Evolutionary conservation across 23 red algal genomes (phyloP), one percentile per base, ranked within the genome.

Genomic region (Agarophyton chilense): DNA sequence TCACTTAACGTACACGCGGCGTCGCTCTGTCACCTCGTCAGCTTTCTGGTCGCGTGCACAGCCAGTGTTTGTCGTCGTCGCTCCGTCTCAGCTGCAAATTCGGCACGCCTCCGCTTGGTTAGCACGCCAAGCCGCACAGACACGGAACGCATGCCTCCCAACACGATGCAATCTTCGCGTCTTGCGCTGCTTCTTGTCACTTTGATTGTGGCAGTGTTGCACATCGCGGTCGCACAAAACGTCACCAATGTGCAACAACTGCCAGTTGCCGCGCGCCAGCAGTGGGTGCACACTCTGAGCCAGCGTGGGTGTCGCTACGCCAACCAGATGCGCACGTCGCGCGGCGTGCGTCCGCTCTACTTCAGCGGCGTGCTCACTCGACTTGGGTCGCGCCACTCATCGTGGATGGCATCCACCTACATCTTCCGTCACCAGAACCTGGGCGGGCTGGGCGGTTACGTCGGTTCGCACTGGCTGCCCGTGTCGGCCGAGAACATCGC

Each of bases 401-500:
- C 57, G 36, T 83, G 79, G 79, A 83, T 83, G 79, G 79, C 79
- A 1, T 42, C 53, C 32, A 65, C 55, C 14, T 31, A 60, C 79
- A 67, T 83, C 57, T 83, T 83, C 79, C 52, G 43, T 10, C 79
- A 83, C 22, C 79, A 83, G 44, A 83, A 43, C 12, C 52, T 83
- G 14, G 29, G 24, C 79, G 79, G 79, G 14, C 56, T 83, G 12
- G 79, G 79, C 40, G 79, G 40, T 0, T 83, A 65, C 18, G 54
- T 83, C 39, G 79, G 79, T 16, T 14, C 29, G 29, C 32, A 83
- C 55, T 83, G 79, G 79, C 57, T 83, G 13, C 49, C 55, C 31
- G 79, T 83, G 11, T 65, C 79, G 0, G 79, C 79, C 6, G 79
- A 83, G 54, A 83, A 83, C 35, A 83, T 83, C 39, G 79, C 79